Conservation (phyloP, 768 basidiomycete species). For the Hebeloma cylindrosporum region DNA sequence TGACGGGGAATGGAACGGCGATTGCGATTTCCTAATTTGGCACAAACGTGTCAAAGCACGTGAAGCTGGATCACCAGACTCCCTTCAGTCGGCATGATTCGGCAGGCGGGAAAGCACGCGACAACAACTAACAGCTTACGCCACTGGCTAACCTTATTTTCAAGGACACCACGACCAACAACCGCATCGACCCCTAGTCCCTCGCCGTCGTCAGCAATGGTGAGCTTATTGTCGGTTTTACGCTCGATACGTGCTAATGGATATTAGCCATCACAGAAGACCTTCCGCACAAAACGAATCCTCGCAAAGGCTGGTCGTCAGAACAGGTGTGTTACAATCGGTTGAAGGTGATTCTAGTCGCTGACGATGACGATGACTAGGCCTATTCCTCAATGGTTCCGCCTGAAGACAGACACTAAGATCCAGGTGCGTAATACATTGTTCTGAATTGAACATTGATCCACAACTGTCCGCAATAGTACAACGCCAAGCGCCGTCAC, state of each 20-base stretch:
- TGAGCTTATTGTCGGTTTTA: slow-evolving; percentile 30
- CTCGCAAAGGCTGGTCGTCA: slow-evolving; percentile 95
- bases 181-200: slow-evolving; percentile 30
- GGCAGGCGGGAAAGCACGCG: slow-evolving; percentile 8
- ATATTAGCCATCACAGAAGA: slow-evolving; percentile 99
- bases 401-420: slow-evolving; percentile 93
- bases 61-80: neutral
- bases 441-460: neutral
- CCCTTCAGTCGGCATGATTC: neutral
- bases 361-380: slow-evolving; percentile 36
- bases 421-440: slow-evolving; percentile 65
- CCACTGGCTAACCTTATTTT: slow-evolving; percentile 35
- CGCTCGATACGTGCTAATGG: no score
- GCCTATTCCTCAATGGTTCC: slow-evolving; percentile 99
- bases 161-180: slow-evolving; percentile 22
- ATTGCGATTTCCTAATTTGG: neutral
- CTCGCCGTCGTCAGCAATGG: slow-evolving; percentile 49
- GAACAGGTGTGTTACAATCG: slow-evolving; percentile 70
- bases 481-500: slow-evolving; percentile 96
- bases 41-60: slow-evolving; percentile 16
- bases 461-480: slow-evolving; percentile 42
- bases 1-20: neutral
- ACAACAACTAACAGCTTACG: slow-evolving; percentile 35
- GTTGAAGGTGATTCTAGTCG: neutral
- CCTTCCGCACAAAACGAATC: slow-evolving; percentile 95